phyloP scores from a whole-genome alignment of 2,329 filamentous ascomycete species.

The Daldinia sp. region DNA sequence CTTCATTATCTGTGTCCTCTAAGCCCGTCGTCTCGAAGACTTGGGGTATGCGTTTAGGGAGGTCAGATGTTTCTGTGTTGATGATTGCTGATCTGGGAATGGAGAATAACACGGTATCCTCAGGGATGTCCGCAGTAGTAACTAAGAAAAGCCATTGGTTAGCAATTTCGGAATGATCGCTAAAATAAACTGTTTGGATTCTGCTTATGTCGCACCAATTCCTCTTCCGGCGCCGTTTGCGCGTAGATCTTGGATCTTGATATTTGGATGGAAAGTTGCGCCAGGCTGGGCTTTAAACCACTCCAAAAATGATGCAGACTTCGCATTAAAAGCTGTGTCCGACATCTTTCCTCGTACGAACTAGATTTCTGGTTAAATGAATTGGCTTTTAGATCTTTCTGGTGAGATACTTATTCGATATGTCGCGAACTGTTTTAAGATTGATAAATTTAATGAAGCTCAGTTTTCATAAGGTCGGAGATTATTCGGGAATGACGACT shows the following conservation, averaged over 20 bases:
- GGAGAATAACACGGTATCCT: slow-evolving; percentile 83
- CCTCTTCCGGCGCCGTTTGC: slow-evolving; percentile 65
- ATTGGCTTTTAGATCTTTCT: neutral
- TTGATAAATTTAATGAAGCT: slow-evolving; percentile 18
- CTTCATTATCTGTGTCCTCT: slow-evolving; percentile 55
- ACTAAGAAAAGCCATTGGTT: slow-evolving; percentile 63
- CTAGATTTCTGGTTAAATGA: neutral
- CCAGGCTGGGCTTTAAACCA: slow-evolving; percentile 68
- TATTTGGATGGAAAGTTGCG: slow-evolving; percentile 65
- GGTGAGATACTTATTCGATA: slow-evolving; percentile 18
- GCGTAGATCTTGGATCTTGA: slow-evolving; percentile 66
- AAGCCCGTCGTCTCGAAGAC: slow-evolving; percentile 59
- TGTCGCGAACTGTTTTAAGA: slow-evolving; percentile 9
- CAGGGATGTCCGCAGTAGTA: slow-evolving; percentile 74
- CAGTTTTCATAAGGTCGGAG: slow-evolving; percentile 19
- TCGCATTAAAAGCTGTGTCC: slow-evolving; percentile 55
- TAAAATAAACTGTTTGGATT: slow-evolving; percentile 9
- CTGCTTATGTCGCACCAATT: slow-evolving; percentile 58
- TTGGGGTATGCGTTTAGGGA: slow-evolving; percentile 68
- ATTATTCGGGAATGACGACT: slow-evolving; percentile 27
- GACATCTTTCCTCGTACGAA: slow-evolving; percentile 46
- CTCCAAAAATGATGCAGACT: slow-evolving; percentile 60
- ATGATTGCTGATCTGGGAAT: slow-evolving; percentile 80
- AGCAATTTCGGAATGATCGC: slow-evolving; percentile 31
- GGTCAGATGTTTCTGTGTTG: slow-evolving; percentile 76